Conservation (phyloP, 306 rosid genomes). For the Malus sieversii region DNA sequence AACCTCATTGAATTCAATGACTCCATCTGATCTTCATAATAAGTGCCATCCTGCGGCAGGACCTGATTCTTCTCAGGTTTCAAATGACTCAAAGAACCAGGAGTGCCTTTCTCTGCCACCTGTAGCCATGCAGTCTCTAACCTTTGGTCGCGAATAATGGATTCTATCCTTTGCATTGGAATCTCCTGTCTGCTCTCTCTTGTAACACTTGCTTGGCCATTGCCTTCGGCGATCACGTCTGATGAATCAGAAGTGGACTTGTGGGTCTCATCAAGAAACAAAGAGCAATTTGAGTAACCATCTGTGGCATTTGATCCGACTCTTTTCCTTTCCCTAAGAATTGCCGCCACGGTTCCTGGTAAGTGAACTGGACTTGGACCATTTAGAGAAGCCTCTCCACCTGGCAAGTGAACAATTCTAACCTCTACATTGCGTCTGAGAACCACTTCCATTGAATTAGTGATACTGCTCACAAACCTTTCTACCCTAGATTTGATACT, state of each 20-base stretch:
- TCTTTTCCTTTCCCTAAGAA: slow-evolving; percentile 39
- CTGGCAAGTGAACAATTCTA: slow-evolving; percentile 72
- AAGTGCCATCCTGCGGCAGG: slow-evolving; percentile 72
- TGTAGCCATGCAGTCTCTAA: slow-evolving; percentile 96
- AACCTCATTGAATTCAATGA: slow-evolving; percentile 44
- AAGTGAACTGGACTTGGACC: slow-evolving; percentile 38
- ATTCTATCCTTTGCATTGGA: slow-evolving; percentile 88
- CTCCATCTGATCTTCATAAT: slow-evolving; percentile 51
- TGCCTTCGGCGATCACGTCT: slow-evolving; percentile 47
- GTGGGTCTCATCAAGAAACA: slow-evolving; percentile 44
- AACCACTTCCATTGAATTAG: slow-evolving; percentile 89
- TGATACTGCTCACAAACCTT: slow-evolving; percentile 89
- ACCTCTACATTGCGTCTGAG: slow-evolving; percentile 86
- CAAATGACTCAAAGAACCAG: slow-evolving; percentile 67
- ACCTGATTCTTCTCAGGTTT: slow-evolving; percentile 95
- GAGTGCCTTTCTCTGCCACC: slow-evolving; percentile 83
- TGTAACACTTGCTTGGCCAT: slow-evolving; percentile 23
- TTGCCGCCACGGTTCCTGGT: slow-evolving; percentile 1
- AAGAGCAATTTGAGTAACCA: slow-evolving; percentile 44
- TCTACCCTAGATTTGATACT: slow-evolving; percentile 83
- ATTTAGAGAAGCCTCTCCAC: slow-evolving; percentile 47
- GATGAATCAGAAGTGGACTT: slow-evolving; percentile 52
- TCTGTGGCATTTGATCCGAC: slow-evolving; percentile 27
- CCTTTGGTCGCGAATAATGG: slow-evolving; percentile 88
- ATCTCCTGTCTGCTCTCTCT: slow-evolving; percentile 52